phyloP scores from a whole-genome alignment of 208 protist species.

The Leishmania tropica region DNA sequence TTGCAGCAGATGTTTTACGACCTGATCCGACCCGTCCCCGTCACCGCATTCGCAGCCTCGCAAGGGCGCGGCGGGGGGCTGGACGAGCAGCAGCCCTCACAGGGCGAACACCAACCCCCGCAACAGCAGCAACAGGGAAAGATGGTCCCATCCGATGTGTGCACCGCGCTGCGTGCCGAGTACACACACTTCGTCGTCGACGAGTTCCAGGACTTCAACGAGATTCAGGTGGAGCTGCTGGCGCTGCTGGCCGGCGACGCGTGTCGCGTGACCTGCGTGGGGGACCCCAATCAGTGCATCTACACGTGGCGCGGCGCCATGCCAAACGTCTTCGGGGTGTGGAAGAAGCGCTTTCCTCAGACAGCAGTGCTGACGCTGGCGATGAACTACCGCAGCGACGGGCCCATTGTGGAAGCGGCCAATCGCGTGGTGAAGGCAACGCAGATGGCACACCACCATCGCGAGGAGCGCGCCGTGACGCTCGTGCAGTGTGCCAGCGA shows the following conservation, averaged over 20 bases:
- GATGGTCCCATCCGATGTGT: conserved; percentile 35
- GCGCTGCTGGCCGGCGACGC: conserved; percentile 76
- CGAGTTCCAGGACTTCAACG: conserved; percentile 91
- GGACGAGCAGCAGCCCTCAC: not conserved
- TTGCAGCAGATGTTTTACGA: conserved; percentile 80
- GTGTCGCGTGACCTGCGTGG: conserved; percentile 87
- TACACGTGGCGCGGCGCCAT: conserved; percentile 88
- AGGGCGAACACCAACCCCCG: not conserved
- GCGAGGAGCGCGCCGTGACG: conserved; percentile 35
- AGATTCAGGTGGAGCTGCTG: conserved; percentile 86
- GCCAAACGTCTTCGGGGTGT: conserved; percentile 61
- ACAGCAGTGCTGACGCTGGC: conserved; percentile 44
- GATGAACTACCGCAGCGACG: conserved; percentile 87
- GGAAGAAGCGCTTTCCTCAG: conserved; percentile 78
- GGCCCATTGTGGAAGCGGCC: conserved; percentile 62
- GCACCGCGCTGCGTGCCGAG: conserved; percentile 36
- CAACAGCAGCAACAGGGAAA: not conserved
- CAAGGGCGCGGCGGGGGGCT: not conserved
- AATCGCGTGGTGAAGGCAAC: conserved; percentile 55
- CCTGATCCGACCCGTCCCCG: conserved; percentile 35
- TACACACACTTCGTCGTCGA: conserved; percentile 91
- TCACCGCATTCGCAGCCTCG: not conserved
- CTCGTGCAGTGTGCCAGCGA: conserved; percentile 44
- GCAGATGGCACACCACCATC: conserved; percentile 49
- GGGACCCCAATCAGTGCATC: conserved; percentile 91